Conservation (phyloP, 1,139 yeast genomes). For the Ogataea hybrid region DNA sequence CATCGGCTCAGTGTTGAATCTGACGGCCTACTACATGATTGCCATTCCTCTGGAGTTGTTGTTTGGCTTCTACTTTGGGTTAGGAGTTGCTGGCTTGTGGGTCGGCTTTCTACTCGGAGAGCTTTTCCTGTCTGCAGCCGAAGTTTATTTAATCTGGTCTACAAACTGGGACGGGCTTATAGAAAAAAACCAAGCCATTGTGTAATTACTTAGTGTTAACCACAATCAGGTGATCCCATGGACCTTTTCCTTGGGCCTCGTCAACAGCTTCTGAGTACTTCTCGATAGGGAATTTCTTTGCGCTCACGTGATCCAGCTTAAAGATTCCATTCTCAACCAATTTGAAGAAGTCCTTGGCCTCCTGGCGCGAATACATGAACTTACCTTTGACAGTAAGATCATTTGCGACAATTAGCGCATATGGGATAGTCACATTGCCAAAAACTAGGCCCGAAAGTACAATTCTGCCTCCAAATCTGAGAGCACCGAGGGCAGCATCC, state of each 20-base stretch:
- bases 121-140: background rate
- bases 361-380: constrained; percentile 3
- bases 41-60: constrained; percentile 69
- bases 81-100: constrained; percentile 76
- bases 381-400: constrained; percentile 4
- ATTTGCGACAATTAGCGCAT: constrained; percentile 1
- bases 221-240: background rate
- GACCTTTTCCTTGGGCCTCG: background rate
- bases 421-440: background rate
- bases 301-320: background rate
- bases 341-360: constrained; percentile 3
- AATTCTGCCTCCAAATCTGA: constrained; percentile 1
- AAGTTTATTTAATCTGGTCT: background rate
- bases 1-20: constrained; percentile 74
- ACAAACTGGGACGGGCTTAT: background rate
- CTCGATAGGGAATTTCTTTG: background rate
- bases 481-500: background rate
- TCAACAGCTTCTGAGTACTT: background rate
- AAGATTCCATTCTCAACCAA: constrained; percentile 5
- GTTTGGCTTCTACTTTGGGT: constrained; percentile 53
- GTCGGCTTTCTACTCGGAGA: background rate
- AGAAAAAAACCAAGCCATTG: background rate
- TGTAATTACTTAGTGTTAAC: background rate
- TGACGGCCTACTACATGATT: constrained; percentile 64
- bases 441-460: constrained; percentile 4